Conservation (phyloP, 805 yeast species). For the Zygosaccharomyces bisporus region DNA sequence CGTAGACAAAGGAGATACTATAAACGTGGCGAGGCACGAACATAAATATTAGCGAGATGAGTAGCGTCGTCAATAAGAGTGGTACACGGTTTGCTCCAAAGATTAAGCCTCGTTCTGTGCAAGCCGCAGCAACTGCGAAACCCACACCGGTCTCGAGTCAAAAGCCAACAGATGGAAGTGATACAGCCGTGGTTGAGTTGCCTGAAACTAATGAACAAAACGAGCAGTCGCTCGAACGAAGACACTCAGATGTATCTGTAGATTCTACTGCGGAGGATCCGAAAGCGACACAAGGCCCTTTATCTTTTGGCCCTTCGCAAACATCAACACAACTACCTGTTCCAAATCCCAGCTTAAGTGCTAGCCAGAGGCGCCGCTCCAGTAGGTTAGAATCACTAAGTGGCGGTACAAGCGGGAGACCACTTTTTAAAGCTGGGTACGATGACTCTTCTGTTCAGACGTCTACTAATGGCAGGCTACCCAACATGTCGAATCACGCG, state of each 20-base stretch:
- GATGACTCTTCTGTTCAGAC: conserved; percentile 13
- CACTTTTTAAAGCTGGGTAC: conserved; percentile 31
- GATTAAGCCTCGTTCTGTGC: conserved; percentile 41
- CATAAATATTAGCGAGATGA: conserved; percentile 21
- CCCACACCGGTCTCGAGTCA: conserved; percentile 17
- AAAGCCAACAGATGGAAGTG: conserved; percentile 8
- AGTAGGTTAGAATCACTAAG: conserved; percentile 41
- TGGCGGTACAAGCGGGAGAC: conserved; percentile 33
- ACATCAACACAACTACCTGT: conserved; percentile 11
- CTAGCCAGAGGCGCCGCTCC: conserved; percentile 19
- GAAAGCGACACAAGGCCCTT: conserved; percentile 1
- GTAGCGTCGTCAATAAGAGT: conserved; percentile 44
- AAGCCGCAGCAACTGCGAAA: conserved; percentile 29
- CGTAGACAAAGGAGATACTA: not conserved
- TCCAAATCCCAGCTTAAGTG: not conserved
- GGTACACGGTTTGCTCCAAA: conserved; percentile 68
- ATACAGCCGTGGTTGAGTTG: not conserved
- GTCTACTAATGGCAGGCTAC: conserved; percentile 19
- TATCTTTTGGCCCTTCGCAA: conserved; percentile 5
- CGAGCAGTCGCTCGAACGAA: not conserved
- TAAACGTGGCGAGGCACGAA: not conserved
- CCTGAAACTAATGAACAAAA: not conserved
- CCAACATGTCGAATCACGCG: conserved; percentile 23
- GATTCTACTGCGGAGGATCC: not conserved
- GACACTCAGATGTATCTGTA: not conserved